A percentile compares a stretch with the other conserved stretches of the same genome.
Evolutionary conservation across 495 filamentous ascomycete genomes (phyloP).

Genomic region (Neurospora sp.): DNA sequence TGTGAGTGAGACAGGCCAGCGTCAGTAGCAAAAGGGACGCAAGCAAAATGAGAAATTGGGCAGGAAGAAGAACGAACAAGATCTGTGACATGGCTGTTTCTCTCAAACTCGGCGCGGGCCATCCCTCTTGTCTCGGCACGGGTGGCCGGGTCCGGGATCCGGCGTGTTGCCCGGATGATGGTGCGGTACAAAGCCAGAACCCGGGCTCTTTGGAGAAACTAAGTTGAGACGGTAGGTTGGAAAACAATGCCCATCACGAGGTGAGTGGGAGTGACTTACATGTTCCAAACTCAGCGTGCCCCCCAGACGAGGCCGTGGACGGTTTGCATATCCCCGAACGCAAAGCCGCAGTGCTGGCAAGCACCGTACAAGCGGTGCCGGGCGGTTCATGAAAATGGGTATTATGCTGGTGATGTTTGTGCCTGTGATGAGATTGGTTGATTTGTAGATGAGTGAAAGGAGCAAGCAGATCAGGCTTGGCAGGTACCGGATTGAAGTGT

Average conservation of each 20-base stretch:
- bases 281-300: slow-evolving; percentile 39
- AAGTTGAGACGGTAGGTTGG: slow-evolving; percentile 1
- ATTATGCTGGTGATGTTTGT: not conserved
- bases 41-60: not conserved
- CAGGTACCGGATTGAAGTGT: not conserved
- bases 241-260: not conserved
- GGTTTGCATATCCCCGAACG: slow-evolving; percentile 33
- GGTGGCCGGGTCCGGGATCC: slow-evolving; percentile 40
- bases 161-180: slow-evolving; percentile 41
- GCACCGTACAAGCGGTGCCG: not conserved
- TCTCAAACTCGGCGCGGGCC: slow-evolving; percentile 68
- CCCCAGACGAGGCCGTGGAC: slow-evolving; percentile 23
- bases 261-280: slow-evolving; percentile 21
- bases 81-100: slow-evolving; percentile 60
- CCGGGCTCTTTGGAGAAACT: slow-evolving; percentile 52
- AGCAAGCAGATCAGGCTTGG: not conserved
- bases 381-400: not conserved
- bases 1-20: slow-evolving; percentile 2
- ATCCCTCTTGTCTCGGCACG: slow-evolving; percentile 58
- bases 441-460: not conserved
- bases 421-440: not conserved
- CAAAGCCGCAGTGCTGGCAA: slow-evolving; percentile 11
- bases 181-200: slow-evolving; percentile 47
- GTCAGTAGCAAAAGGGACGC: slow-evolving; percentile 4
- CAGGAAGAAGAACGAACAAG: slow-evolving; percentile 36